Base-by-base conservation (phyloP, 2,329 filamentous ascomycete genomes). In the Cryoendolithus antarcticus region DNA sequence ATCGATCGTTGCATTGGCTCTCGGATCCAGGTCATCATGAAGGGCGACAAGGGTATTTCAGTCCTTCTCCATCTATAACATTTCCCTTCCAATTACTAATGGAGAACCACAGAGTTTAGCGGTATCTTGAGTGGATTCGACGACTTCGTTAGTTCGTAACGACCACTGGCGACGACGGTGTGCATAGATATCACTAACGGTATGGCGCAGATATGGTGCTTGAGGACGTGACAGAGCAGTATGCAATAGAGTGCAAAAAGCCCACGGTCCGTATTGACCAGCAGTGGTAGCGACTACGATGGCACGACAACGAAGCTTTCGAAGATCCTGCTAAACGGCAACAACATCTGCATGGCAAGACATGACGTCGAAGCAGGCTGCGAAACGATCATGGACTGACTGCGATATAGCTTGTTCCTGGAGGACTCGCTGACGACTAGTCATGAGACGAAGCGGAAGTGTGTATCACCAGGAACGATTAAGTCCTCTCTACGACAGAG, bases 1-100 rank as follows among this genome's bases (percentile, higher is more conserved):
- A 96, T 98, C 63, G 91, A 98, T 70, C 95, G 95, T 66, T 98
- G 91, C 61, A 88, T 98, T 49, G 91, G 91, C 46, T 96, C 88
- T 39, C 82, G 82, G 55, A 96, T 98, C 62, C 95, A 89, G 88
- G 88, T 98, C 47, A 78, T 98, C 55, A 98, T 98, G 91, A 98
- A 98, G 67, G 86, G 88, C 50, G 91, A 96, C 60, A 96, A 95
- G 71, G 91, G 91, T 93, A 65, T 29, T 19, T 5, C 15, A 19
- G 15, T 19, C 15, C 15, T 19, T 19, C 15, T 19, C 15, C 15
- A 19, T 19, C 15, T 19, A 19, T 19, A 19, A 19, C 15, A 19
- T 19, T 19, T 19, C 15, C 15, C 15, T 19, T 19, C 15, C 15
- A 19, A 3, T 5, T 19, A 19, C 15, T 19, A 19, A 19, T 19